phyloP scores from a whole-genome alignment of 2,329 filamentous ascomycete genomes.

The Canariomyces notabilis region DNA sequence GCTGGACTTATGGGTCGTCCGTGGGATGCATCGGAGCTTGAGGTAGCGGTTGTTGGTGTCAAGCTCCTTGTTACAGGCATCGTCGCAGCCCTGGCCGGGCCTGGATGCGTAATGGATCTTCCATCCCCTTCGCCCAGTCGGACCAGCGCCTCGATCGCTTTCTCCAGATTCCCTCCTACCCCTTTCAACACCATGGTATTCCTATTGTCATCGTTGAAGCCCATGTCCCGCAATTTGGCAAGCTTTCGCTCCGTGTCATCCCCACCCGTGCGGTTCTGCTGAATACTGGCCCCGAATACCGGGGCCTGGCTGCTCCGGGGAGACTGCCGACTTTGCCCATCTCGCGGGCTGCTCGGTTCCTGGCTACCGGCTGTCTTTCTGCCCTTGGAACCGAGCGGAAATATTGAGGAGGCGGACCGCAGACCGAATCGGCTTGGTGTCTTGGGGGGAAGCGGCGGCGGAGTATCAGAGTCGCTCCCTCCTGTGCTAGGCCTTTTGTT shows the following conservation, averaged over 20 bases:
- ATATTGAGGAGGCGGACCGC: conserved; percentile 60
- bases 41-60: conserved; percentile 45
- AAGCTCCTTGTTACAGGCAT: conserved; percentile 29
- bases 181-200: conserved; percentile 79
- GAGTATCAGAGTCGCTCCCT: conserved; percentile 49
- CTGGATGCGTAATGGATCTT: conserved; percentile 26
- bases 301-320: conserved; percentile 60
- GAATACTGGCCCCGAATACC: conserved; percentile 65
- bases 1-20: conserved; percentile 39
- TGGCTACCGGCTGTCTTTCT: conserved; percentile 47
- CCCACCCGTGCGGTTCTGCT: conserved; percentile 36
- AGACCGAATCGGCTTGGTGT: conserved; percentile 59
- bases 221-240: conserved; percentile 77
- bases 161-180: conserved; percentile 78
- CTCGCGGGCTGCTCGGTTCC: conserved; percentile 31
- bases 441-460: conserved; percentile 59
- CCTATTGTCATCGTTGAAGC: conserved; percentile 76
- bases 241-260: conserved; percentile 73
- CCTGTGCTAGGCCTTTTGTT: conserved; percentile 37
- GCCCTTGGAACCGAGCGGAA: conserved; percentile 56
- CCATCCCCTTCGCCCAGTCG: conserved; percentile 66
- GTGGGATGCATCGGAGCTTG: conserved; percentile 23
- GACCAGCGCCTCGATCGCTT: conserved; percentile 77
- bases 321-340: conserved; percentile 33
- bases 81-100: conserved; percentile 44